phyloP scores from a whole-genome alignment of 352 stramenopile genomes.

The Phytophthora agathidicida region DNA sequence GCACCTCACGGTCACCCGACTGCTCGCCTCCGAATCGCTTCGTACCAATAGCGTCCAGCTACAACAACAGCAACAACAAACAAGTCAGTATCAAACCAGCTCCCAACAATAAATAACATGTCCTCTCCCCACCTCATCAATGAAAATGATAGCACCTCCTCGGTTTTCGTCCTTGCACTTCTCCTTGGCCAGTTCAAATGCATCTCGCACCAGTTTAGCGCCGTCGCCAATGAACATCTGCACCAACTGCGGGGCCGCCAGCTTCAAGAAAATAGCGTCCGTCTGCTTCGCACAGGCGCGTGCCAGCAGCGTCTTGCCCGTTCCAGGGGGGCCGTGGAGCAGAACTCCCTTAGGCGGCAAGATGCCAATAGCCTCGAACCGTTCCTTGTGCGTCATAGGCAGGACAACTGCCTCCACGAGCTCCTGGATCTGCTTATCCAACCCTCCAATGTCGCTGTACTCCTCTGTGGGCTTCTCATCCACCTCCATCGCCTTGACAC shows the following conservation, averaged over 20 bases:
- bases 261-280: slow-evolving; percentile 98
- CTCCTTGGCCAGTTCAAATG: slow-evolving; percentile 96
- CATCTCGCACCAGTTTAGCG: slow-evolving; percentile 97
- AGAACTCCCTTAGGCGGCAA: slow-evolving; percentile 97
- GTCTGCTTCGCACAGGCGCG: slow-evolving; percentile 98
- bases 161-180: slow-evolving; percentile 92
- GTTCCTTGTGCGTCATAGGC: slow-evolving; percentile 98
- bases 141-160: slow-evolving; percentile 98
- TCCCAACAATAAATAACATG: too few relatives aligned
- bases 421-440: slow-evolving; percentile 99
- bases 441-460: slow-evolving; percentile 96
- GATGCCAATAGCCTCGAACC: slow-evolving; percentile 98
- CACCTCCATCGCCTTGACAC: slow-evolving; percentile 98
- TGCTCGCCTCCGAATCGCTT: slow-evolving; percentile 98
- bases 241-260: slow-evolving; percentile 97
- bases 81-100: not conserved
- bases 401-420: slow-evolving; percentile 98
- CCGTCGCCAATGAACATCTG: slow-evolving; percentile 99
- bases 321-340: slow-evolving; percentile 96
- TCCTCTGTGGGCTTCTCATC: slow-evolving; percentile 95
- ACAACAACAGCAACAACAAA: slow-evolving; percentile 1
- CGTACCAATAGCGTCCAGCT: slow-evolving; percentile 98
- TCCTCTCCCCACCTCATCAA: slow-evolving; percentile 96
- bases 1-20: slow-evolving; percentile 96
- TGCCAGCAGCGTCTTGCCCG: slow-evolving; percentile 98